Conservation (phyloP, 768 basidiomycete genomes). For the Chalciporus sphaerocephalus region DNA sequence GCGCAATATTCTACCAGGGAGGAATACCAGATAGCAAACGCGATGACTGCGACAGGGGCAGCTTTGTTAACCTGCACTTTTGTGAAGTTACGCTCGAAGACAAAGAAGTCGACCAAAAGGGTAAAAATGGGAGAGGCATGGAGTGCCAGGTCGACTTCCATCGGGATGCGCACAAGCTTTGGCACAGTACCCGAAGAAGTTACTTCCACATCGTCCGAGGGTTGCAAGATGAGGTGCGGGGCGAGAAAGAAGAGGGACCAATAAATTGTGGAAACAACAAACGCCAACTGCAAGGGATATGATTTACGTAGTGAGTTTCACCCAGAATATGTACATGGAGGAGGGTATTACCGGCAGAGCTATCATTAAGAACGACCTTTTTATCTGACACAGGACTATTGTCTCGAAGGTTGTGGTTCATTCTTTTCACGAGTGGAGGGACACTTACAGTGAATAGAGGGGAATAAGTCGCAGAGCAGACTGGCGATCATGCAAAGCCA, state of each 20-base stretch:
- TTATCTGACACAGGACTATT: conserved; percentile 36
- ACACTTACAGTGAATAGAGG: conserved; percentile 33
- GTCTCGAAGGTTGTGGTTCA: neutral
- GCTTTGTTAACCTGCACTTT: conserved; percentile 6
- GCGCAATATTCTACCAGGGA: conserved; percentile 68
- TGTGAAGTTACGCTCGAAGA: conserved; percentile 57
- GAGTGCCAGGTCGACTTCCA: conserved; percentile 57
- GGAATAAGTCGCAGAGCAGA: conserved; percentile 39
- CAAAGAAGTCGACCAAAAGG: conserved; percentile 63
- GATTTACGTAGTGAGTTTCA: neutral
- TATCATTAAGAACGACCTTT: conserved; percentile 57
- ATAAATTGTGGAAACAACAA: conserved; percentile 58
- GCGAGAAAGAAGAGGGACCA: conserved; percentile 57
- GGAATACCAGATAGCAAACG: conserved; percentile 47
- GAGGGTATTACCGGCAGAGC: conserved; percentile 52
- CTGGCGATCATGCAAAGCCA: conserved; percentile 41
- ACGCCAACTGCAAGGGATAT: conserved; percentile 32
- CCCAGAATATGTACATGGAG: neutral
- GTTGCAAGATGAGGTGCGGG: conserved; percentile 55
- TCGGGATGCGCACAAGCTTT: conserved; percentile 38
- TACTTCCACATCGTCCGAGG: neutral
- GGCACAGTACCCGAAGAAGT: conserved; percentile 2
- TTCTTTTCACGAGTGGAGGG: neutral
- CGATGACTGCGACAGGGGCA: conserved; percentile 14
- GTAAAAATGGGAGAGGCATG: conserved; percentile 60